Evolutionary conservation across 345 rosid species (phyloP).

Genomic region (Psidium friedrichsthalianum): DNA sequence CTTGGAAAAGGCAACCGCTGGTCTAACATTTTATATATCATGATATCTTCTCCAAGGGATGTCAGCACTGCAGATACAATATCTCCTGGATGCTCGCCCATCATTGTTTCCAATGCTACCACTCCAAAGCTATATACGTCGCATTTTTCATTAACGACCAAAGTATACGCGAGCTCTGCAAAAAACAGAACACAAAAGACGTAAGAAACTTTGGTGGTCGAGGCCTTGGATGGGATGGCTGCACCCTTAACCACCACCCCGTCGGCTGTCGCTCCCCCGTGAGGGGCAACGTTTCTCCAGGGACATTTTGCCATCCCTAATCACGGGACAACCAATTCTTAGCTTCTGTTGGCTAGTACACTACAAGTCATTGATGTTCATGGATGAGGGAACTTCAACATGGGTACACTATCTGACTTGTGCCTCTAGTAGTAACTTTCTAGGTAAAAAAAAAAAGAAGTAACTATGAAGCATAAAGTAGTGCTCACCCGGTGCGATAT

Average conservation of each 20-base stretch:
- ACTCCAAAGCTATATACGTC: conserved; percentile 20
- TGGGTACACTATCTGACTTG: neutral
- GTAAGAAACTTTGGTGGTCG: no score
- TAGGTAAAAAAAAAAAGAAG: no score
- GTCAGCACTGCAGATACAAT: neutral
- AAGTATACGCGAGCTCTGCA: conserved; percentile 17
- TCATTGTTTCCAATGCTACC: conserved; percentile 3
- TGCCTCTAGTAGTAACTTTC: neutral
- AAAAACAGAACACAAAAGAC: neutral
- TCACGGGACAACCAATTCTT: no score
- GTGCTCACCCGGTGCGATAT: neutral
- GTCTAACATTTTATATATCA: neutral
- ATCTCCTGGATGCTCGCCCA: conserved; percentile 13
- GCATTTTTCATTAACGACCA: conserved; percentile 8
- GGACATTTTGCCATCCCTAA: no score
- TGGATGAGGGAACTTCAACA: neutral
- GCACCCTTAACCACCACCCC: neutral
- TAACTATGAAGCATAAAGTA: no score
- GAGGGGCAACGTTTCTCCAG: no score
- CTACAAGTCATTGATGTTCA: neutral
- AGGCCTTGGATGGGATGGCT: fast-evolving
- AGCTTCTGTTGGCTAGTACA: neutral
- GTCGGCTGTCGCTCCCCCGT: neutral
- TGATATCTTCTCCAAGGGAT: neutral
- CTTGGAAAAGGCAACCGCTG: neutral